Conservation (phyloP, 1,284 basidiomycete genomes). For the Trichosporon coremiiforme region DNA sequence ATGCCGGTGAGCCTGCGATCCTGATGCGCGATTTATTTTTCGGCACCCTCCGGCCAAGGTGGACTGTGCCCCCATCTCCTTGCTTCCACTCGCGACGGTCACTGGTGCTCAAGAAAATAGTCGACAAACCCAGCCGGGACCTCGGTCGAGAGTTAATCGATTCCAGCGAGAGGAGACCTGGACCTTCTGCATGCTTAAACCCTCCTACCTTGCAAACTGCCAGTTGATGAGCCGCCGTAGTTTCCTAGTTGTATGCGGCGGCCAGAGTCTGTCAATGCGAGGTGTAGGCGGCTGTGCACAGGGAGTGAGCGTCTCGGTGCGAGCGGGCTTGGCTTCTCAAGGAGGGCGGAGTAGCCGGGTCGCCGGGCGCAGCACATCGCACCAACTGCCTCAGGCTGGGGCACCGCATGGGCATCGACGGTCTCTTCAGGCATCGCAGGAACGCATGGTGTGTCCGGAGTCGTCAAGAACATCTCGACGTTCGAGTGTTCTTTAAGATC, state of each 20-base stretch:
- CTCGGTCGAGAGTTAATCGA: neutral
- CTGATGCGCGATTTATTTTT: slow-evolving; percentile 9
- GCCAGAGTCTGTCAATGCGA: no score
- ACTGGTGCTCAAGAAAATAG: neutral
- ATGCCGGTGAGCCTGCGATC: neutral
- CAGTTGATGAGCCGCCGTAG: no score
- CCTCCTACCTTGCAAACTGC: no score
- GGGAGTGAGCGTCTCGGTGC: neutral
- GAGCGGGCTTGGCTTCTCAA: neutral
- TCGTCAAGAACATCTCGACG: no score
- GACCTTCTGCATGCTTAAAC: neutral
- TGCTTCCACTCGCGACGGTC: neutral
- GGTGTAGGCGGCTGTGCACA: neutral
- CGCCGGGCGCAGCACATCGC: neutral
- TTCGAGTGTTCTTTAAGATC: no score
- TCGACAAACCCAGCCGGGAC: neutral
- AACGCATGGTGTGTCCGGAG: no score
- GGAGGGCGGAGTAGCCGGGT: no score
- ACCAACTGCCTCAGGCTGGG: neutral
- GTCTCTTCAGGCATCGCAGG: no score
- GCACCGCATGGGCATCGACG: no score
- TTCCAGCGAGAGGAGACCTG: neutral
- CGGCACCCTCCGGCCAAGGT: neutral
- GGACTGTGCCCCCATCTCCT: slow-evolving; percentile 1
- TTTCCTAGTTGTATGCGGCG: no score